Percentiles rank a stretch among this genome's conserved stretches.
Evolutionary conservation across 305 asterid species (phyloP).

Genomic region (Fraxinus floribunda): DNA sequence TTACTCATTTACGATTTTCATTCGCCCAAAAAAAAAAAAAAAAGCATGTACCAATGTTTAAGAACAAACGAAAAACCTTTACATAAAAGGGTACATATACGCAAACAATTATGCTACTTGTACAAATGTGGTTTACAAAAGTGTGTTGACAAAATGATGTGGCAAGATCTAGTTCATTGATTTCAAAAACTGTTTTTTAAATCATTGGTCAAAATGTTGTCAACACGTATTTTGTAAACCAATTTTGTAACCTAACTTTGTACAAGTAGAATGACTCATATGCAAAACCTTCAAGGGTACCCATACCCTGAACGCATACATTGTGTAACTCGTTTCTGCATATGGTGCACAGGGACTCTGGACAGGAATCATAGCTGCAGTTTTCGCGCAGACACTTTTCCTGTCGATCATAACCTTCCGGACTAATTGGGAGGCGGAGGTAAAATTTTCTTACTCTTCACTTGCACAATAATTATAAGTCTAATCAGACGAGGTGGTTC

Average conservation of each 20-base stretch:
- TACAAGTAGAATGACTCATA: background rate
- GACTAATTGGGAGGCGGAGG: constrained; percentile 50
- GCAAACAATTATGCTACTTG: no score
- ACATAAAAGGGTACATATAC: background rate
- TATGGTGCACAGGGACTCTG: constrained; percentile 43
- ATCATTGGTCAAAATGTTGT: no score
- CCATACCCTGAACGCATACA: background rate
- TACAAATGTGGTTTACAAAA: no score
- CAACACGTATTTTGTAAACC: no score
- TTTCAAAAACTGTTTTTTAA: no score
- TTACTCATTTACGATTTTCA: background rate
- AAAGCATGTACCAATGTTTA: background rate
- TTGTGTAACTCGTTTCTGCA: background rate
- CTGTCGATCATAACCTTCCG: constrained; percentile 42
- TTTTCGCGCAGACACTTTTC: constrained; percentile 46
- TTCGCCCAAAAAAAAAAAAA: background rate
- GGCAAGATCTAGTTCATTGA: no score
- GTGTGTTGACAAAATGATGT: no score
- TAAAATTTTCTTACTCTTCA: background rate
- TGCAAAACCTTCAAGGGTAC: background rate
- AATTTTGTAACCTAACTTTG: no score
- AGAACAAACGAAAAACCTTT: background rate
- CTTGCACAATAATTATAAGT: background rate
- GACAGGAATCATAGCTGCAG: constrained; percentile 47
- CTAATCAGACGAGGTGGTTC: background rate